Conservation (phyloP, 2,329 filamentous ascomycete genomes). For the Myriangium duriaei region DNA sequence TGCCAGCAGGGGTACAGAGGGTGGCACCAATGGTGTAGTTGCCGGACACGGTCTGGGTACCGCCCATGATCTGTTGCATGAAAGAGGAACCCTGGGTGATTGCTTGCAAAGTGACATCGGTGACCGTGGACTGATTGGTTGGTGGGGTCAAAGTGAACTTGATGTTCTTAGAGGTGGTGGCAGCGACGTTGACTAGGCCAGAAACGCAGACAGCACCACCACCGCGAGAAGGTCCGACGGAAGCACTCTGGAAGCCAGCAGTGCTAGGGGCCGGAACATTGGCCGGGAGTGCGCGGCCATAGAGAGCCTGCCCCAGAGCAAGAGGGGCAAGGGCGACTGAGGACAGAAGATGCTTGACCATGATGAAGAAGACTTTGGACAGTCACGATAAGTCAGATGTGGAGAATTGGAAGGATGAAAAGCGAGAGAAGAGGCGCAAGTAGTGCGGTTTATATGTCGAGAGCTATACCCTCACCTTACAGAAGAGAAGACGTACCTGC, state of each 20-base stretch:
- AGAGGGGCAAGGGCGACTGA: too few species aligned
- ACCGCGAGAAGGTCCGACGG: slow-evolving; percentile 14
- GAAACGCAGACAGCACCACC: slow-evolving; percentile 20
- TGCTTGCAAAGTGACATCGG: slow-evolving; percentile 16
- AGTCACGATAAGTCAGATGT: too few species aligned
- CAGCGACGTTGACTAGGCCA: slow-evolving; percentile 17
- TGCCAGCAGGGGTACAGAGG: slow-evolving; percentile 17
- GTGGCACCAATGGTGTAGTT: slow-evolving; percentile 14
- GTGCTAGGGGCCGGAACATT: slow-evolving; percentile 9
- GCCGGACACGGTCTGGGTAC: slow-evolving; percentile 11
- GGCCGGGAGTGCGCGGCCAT: slow-evolving; percentile 9
- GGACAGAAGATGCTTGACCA: too few species aligned
- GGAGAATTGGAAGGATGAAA: too few species aligned
- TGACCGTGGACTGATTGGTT: slow-evolving; percentile 18
- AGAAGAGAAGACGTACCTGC: too few species aligned
- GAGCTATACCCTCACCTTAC: too few species aligned
- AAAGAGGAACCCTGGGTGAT: slow-evolving; percentile 12
- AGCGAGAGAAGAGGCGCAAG: too few species aligned
- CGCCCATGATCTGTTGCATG: slow-evolving; percentile 10
- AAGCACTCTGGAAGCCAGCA: slow-evolving; percentile 14
- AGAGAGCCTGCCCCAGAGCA: slow-evolving; percentile 4
- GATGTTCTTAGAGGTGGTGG: slow-evolving; percentile 17
- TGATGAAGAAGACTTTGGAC: too few species aligned
- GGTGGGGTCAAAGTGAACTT: slow-evolving; percentile 19
- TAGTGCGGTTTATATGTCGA: too few species aligned